Evolutionary conservation across 805 yeast genomes (phyloP).

Genomic region (Saturnispora kantuleensis): DNA sequence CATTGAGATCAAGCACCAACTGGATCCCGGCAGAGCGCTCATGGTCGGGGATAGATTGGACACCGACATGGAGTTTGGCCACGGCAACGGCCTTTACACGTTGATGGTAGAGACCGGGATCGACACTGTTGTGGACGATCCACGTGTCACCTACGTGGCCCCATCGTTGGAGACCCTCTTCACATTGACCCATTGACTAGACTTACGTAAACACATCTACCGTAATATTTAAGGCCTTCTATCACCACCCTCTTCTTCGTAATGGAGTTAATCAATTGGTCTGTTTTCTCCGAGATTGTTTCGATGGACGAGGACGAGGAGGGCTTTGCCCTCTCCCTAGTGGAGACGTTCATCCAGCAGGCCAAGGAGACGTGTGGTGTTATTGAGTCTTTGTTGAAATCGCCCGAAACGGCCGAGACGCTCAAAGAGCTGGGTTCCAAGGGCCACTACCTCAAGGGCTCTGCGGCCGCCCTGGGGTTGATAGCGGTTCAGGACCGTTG

Average conservation of each 20-base stretch:
- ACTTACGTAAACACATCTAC: too few species aligned
- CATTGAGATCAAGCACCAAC: constrained; percentile 54
- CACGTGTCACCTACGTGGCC: constrained; percentile 41
- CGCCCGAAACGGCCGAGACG: constrained; percentile 6
- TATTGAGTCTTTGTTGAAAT: constrained; percentile 46
- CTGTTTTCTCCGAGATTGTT: constrained; percentile 75
- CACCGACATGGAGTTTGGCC: constrained; percentile 91
- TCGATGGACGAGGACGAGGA: constrained; percentile 97
- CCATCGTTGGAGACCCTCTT: constrained; percentile 66
- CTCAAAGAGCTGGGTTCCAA: constrained; percentile 40
- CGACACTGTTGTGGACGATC: constrained; percentile 48
- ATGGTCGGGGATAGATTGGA: constrained; percentile 96
- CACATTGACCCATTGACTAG: too few species aligned
- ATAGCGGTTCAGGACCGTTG: constrained; percentile 76
- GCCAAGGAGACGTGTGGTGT: constrained; percentile 70
- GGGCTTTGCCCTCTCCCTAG: constrained; percentile 71
- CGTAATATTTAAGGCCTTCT: not conserved
- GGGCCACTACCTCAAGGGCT: constrained; percentile 93
- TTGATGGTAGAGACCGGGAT: constrained; percentile 86
- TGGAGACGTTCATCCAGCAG: constrained; percentile 82
- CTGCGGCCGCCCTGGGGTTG: constrained; percentile 89
- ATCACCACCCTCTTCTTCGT: not conserved
- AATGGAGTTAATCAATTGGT: constrained; percentile 75
- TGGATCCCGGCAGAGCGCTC: constrained; percentile 52
- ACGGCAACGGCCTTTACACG: constrained; percentile 78